Base-by-base conservation (phyloP, 1,139 yeast species). In the Candida anutae region DNA sequence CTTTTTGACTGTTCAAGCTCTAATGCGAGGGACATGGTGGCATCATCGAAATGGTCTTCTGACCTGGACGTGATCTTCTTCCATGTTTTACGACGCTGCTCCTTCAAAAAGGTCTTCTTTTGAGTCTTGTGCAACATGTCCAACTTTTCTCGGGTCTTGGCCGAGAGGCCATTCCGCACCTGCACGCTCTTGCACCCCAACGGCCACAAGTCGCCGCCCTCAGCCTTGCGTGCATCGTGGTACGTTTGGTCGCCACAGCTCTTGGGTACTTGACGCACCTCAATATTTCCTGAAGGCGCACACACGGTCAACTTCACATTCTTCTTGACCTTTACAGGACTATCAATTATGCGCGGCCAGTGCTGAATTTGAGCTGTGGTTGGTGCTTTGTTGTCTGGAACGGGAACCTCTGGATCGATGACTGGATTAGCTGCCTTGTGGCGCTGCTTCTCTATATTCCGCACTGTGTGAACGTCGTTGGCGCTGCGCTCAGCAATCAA, bases 191-290 rank as follows among this genome's bases (percentile, higher is more conserved):
- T 88, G 25, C 79, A 81, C 16, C 75, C 90, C 30, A 84, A 59
- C 0, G 81, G 79, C 97, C 97, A 90, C 31, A 80, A 56, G 48
- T 90, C 99, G n/a, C 96, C 95, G 45, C 76, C 72, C 21, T 55
- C 58, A 0, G 84, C 74, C 50, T 90, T 88, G 34, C 97, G 68
- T 0, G 95, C 95, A 57, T 90, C 97, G 42, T 84, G 94, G 45
- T 85, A 90, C 2, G 65, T 74, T 39, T 77, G 81, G 40, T 76
- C 75, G 9, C 84, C 83, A 32, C 74, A 67, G 15, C 94, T 77
- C 48, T 79, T 82, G 1, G 97, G 82, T 4, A 90, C 69, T 15
- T 78, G 81, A 95, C 96, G 85, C 34, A 78, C 74, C 53, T 88
- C 96, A 26, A 87, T 57, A 27, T 70, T 66, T 1, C 95, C 95